These are phyloP conservation scores for Austroboletus niveus DNA, from an alignment of 1,284 basidiomycete species.

Conservation along the genomic window DNA sequence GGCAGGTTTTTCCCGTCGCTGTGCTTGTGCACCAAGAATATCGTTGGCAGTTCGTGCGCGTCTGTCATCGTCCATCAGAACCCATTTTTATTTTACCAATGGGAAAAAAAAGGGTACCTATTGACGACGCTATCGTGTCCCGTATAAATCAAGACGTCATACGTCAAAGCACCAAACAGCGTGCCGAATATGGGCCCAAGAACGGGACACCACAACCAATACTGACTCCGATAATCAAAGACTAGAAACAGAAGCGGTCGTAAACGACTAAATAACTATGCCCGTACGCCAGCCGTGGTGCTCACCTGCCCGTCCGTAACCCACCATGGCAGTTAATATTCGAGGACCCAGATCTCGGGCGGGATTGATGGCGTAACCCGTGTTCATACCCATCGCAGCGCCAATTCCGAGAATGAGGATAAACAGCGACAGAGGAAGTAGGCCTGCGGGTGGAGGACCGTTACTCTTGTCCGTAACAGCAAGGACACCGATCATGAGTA, in stretches of 20 bases:
- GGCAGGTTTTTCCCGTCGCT: neutral
- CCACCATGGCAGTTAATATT: conserved; percentile 56
- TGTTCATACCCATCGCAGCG: conserved; percentile 55
- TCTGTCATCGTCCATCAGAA: too few species aligned
- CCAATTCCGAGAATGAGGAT: conserved; percentile 55
- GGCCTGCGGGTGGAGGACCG: conserved; percentile 44
- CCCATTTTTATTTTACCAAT: too few species aligned
- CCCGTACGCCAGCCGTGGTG: neutral
- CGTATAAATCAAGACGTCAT: conserved; percentile 52
- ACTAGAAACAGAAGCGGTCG: conserved; percentile 28
- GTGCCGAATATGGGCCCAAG: conserved; percentile 59
- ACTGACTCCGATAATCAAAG: conserved; percentile 54
- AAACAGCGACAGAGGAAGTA: conserved; percentile 58
- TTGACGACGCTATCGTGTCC: conserved; percentile 56
- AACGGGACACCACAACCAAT: conserved; percentile 76
- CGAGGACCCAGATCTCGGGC: conserved; percentile 66
- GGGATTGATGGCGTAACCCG: conserved; percentile 62
- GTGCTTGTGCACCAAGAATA: neutral
- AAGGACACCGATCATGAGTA: conserved; percentile 51
- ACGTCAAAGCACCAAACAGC: conserved; percentile 48
- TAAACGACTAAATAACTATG: neutral
- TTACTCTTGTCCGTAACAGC: conserved; percentile 47
- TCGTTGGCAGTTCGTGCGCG: too few species aligned
- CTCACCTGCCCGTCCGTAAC: conserved; percentile 51
- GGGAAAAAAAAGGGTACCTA: conserved; percentile 7